A percentile compares a stretch with the other conserved stretches of the same genome.
Conservation (phyloP, 2,329 filamentous ascomycete genomes). For the Lecanoromycetidae sp. region DNA sequence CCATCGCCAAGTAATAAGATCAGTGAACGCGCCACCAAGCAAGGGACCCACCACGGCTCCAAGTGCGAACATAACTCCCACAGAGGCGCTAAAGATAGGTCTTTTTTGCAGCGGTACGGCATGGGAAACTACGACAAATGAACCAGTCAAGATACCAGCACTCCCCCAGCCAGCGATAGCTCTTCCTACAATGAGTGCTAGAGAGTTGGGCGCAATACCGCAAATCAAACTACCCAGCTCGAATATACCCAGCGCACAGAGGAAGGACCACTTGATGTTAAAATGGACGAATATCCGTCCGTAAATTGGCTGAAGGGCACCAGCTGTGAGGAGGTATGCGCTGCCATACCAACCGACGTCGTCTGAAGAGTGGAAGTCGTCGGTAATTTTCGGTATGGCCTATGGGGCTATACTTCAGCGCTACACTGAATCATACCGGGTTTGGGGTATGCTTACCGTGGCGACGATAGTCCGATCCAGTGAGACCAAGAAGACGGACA, state of each 20-base stretch:
- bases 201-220: conserved; percentile 24
- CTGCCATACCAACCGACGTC: conserved; percentile 40
- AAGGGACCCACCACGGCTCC: conserved; percentile 28
- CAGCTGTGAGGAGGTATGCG: conserved; percentile 33
- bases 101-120: conserved; percentile 22
- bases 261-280: conserved; percentile 18
- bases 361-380: conserved; percentile 34
- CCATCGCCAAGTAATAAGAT: conserved; percentile 30
- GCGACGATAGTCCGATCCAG: conserved; percentile 13
- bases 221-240: conserved; percentile 26
- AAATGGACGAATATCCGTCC: conserved; percentile 12
- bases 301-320: conserved; percentile 21
- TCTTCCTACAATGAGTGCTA: conserved; percentile 30
- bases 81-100: conserved; percentile 19
- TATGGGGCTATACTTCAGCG: conserved; percentile 12
- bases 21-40: conserved; percentile 32
- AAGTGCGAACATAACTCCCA: conserved; percentile 19
- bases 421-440: neutral
- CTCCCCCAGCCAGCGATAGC: conserved; percentile 34
- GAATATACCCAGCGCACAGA: conserved; percentile 23
- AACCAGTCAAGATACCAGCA: conserved; percentile 14
- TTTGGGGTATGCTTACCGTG: conserved; percentile 5
- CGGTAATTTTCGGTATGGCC: conserved; percentile 37
- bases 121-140: conserved; percentile 21
- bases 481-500: conserved; percentile 15